These are phyloP conservation scores for Pythium brachiatum DNA, from an alignment of 352 stramenopile genomes.

Conservation along the genomic window DNA sequence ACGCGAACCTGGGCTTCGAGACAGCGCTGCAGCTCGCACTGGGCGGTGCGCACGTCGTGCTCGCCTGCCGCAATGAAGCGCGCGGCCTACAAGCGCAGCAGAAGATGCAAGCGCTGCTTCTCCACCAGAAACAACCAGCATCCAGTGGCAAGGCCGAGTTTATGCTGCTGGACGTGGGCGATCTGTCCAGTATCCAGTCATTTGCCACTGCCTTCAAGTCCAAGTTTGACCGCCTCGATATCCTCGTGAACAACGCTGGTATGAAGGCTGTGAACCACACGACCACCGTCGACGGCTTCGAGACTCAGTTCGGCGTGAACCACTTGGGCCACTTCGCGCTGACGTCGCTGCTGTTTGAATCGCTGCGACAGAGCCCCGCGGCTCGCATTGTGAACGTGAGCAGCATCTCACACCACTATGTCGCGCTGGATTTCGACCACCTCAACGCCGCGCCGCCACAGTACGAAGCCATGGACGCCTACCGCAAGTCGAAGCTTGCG, in stretches of 20 bases:
- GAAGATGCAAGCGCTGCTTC: background rate
- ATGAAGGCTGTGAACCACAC: conserved; percentile 24
- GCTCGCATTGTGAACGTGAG: background rate
- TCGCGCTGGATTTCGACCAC: conserved; percentile 19
- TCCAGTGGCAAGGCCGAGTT: conserved; percentile 66
- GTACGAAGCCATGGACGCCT: conserved; percentile 22
- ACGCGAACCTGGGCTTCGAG: conserved; percentile 71
- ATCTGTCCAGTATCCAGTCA: background rate
- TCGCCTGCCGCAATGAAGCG: background rate
- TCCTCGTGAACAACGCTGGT: conserved; percentile 17
- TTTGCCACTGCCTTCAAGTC: background rate
- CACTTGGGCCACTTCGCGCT: conserved; percentile 31
- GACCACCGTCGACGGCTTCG: conserved; percentile 24
- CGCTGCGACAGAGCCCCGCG: background rate
- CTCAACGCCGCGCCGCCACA: conserved; percentile 35
- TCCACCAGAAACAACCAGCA: background rate
- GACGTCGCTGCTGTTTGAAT: background rate
- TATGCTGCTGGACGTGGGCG: conserved; percentile 29
- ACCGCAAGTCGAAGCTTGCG: conserved; percentile 14
- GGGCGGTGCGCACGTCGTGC: conserved; percentile 36
- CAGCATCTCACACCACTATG: background rate
- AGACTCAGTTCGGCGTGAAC: conserved; percentile 37
- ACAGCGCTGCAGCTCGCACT: conserved; percentile 80
- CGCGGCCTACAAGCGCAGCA: background rate
- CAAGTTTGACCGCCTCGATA: background rate